These are phyloP conservation scores for Diaporthe helianthi DNA, from an alignment of 2,329 filamentous ascomycete genomes.

Conservation along the genomic window DNA sequence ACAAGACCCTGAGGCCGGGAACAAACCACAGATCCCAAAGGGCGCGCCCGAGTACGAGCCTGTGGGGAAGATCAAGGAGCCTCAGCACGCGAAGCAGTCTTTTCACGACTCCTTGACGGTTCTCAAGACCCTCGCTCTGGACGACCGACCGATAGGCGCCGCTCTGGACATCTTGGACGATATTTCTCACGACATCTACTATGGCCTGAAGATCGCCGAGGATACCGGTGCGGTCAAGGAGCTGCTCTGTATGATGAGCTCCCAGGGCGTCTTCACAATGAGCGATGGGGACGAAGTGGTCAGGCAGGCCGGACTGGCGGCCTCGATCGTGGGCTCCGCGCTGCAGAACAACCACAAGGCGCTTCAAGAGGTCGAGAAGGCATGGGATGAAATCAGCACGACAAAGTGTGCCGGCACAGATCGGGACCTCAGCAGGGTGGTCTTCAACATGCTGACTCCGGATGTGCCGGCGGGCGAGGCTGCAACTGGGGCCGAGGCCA, in stretches of 20 bases:
- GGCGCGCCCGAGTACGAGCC: slow-evolving; percentile 64
- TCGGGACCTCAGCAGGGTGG: slow-evolving; percentile 44
- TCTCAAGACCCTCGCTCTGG: slow-evolving; percentile 48
- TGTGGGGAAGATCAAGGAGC: slow-evolving; percentile 64
- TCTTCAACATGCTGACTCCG: slow-evolving; percentile 51
- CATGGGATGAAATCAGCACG: slow-evolving; percentile 53
- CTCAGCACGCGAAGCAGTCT: slow-evolving; percentile 47
- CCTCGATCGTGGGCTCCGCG: slow-evolving; percentile 62
- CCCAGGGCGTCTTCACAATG: slow-evolving; percentile 38
- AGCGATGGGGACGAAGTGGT: slow-evolving; percentile 38
- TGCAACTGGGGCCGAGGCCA: slow-evolving; percentile 38
- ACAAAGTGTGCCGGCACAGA: slow-evolving; percentile 45
- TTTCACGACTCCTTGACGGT: slow-evolving; percentile 57
- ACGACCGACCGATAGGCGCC: slow-evolving; percentile 50
- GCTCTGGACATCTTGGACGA: slow-evolving; percentile 67
- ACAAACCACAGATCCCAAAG: slow-evolving; percentile 48
- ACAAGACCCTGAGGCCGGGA: slow-evolving; percentile 51
- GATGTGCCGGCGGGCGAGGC: neutral
- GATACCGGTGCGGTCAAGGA: slow-evolving; percentile 59
- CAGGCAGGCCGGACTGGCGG: slow-evolving; percentile 54
- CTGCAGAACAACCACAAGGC: slow-evolving; percentile 72
- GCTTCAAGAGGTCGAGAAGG: slow-evolving; percentile 56
- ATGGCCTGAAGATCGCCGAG: slow-evolving; percentile 68
- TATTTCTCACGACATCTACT: slow-evolving; percentile 73
- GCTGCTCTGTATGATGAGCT: slow-evolving; percentile 63